Evolutionary conservation across 495 filamentous ascomycete genomes (phyloP).

Genomic region (Hamigera avellanea): DNA sequence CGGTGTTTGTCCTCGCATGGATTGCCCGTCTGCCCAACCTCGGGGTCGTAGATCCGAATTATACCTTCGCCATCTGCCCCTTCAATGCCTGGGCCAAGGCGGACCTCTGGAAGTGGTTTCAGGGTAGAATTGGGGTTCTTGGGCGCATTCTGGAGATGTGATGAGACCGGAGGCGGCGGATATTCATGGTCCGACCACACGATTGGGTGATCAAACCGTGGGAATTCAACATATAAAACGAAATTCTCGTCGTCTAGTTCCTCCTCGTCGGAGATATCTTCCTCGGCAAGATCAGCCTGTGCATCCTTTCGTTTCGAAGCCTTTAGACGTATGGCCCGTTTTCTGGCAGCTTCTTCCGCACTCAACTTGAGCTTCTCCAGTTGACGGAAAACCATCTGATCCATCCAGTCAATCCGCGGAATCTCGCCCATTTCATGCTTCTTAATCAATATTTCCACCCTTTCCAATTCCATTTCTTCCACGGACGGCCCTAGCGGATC

Average conservation of each 20-base stretch:
- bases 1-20: slow-evolving; percentile 94
- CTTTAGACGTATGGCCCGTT: slow-evolving; percentile 21
- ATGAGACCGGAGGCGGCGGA: slow-evolving; percentile 66
- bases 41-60: slow-evolving; percentile 85
- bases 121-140: slow-evolving; percentile 54
- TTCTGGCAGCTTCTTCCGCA: slow-evolving; percentile 34
- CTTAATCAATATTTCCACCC: slow-evolving; percentile 81
- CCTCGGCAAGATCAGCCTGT: slow-evolving; percentile 5
- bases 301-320: slow-evolving; percentile 15
- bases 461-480: slow-evolving; percentile 65
- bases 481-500: slow-evolving; percentile 31
- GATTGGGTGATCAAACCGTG: slow-evolving; percentile 89
- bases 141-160: slow-evolving; percentile 48
- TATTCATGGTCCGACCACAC: slow-evolving; percentile 95
- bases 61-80: slow-evolving; percentile 42
- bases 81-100: slow-evolving; percentile 72
- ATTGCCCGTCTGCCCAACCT: slow-evolving; percentile 79
- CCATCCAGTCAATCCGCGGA: slow-evolving; percentile 83
- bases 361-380: slow-evolving; percentile 63
- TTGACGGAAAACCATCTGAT: slow-evolving; percentile 80
- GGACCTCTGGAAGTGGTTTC: slow-evolving; percentile 72
- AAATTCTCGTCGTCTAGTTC: slow-evolving; percentile 47
- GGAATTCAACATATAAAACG: slow-evolving; percentile 78
- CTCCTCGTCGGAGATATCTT: slow-evolving; percentile 32
- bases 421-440: slow-evolving; percentile 98